These are phyloP conservation scores for Rhodotorula babjevae DNA, from an alignment of 768 basidiomycete species.

Conservation along the genomic window DNA sequence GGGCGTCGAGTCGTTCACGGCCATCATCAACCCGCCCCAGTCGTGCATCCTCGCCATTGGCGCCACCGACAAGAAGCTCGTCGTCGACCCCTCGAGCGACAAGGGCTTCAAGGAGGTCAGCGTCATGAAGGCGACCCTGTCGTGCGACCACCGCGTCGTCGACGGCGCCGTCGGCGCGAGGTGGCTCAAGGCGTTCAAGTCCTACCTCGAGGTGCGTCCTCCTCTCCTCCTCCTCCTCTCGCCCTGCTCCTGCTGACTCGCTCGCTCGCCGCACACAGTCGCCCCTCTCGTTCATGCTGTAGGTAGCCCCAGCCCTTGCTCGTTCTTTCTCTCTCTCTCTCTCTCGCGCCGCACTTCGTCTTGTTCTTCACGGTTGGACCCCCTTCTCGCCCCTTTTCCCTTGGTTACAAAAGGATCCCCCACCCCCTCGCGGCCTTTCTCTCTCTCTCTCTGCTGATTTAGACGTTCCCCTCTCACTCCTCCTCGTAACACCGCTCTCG, in stretches of 20 bases:
- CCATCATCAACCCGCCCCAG: slow-evolving; percentile 98
- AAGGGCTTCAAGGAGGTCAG: slow-evolving; percentile 90
- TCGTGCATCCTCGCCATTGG: slow-evolving; percentile 97
- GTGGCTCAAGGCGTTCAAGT: slow-evolving; percentile 55
- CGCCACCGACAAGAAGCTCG: slow-evolving; percentile 73
- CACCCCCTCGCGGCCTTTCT: no score
- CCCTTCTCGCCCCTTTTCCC: not conserved
- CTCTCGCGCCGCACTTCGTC: not conserved
- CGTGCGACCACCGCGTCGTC: slow-evolving; percentile 89
- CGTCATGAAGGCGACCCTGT: slow-evolving; percentile 92
- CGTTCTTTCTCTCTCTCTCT: not conserved
- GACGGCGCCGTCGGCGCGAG: slow-evolving; percentile 92
- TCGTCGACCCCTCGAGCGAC: slow-evolving; percentile 80
- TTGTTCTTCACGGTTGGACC: not conserved
- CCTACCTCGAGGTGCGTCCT: slow-evolving; percentile 38
- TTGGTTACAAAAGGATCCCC: not conserved
- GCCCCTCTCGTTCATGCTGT: slow-evolving; percentile 41
- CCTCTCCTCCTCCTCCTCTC: not conserved
- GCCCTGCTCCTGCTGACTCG: not conserved
- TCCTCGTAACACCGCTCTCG: not conserved
- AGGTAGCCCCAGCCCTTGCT: slow-evolving; percentile 9
- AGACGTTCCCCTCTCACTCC: no score
- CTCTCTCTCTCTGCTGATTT: not conserved
- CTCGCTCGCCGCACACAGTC: slow-evolving; percentile 15
- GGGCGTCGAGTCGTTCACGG: slow-evolving; percentile 82